A percentile compares a stretch with the other conserved stretches of the same genome.
phyloP scores from a whole-genome alignment of 129 eudicot species.

The Calendula officinalis region DNA sequence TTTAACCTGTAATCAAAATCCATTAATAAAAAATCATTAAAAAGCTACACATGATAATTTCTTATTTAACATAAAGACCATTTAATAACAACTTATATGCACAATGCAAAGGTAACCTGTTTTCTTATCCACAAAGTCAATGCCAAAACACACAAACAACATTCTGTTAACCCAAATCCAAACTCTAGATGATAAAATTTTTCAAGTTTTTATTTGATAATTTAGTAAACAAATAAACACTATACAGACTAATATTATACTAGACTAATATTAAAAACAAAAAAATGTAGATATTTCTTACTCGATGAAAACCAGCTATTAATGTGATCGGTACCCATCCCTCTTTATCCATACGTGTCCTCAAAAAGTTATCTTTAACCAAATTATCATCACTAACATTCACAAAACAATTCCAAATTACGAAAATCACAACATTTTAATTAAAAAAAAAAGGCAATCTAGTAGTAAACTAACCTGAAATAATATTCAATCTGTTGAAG shows the following conservation, averaged over 20 bases:
- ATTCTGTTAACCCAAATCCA: not conserved
- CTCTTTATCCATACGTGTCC: slow-evolving; percentile 68
- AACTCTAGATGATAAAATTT: too few species aligned
- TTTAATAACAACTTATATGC: not conserved
- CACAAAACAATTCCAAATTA: slow-evolving; percentile 17
- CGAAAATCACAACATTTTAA: not conserved
- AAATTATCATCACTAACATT: slow-evolving; percentile 64
- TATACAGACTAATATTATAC: too few species aligned
- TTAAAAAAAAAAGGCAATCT: not conserved
- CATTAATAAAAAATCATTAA: not conserved
- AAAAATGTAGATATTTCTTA: slow-evolving; percentile 38
- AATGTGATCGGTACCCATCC: slow-evolving; percentile 73
- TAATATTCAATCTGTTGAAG: slow-evolving; percentile 70
- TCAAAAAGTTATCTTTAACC: slow-evolving; percentile 58
- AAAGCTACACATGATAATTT: too few species aligned
- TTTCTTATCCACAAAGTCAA: not conserved
- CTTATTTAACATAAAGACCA: not conserved
- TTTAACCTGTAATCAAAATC: slow-evolving; percentile 43
- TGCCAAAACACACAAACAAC: not conserved
- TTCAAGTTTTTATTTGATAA: too few species aligned
- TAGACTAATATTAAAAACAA: too few species aligned
- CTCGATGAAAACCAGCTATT: slow-evolving; percentile 70
- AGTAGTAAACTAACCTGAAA: slow-evolving; percentile 50
- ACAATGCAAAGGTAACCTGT: not conserved
- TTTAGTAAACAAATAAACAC: too few species aligned